phyloP scores from a whole-genome alignment of 192 early-diverging fungal genomes.

The Allomyces macrogynus region DNA sequence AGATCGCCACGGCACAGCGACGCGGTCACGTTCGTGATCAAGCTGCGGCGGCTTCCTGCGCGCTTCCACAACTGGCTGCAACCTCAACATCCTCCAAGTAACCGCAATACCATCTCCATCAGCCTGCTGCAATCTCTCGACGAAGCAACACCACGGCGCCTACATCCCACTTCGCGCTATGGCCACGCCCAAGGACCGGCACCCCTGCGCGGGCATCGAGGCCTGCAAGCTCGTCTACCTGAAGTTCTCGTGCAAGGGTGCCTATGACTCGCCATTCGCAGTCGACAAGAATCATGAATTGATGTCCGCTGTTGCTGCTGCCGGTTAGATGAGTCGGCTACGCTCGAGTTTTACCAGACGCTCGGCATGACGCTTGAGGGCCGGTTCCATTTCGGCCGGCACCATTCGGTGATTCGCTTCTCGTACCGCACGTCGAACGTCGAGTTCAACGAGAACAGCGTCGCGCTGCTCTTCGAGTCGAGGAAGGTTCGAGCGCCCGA shows the following conservation, averaged over 20 bases:
- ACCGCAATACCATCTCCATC: too few species aligned
- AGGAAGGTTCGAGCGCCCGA: too few species aligned
- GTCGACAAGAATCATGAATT: background rate
- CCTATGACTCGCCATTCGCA: background rate
- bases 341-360: background rate
- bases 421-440: background rate
- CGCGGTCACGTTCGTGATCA: too few species aligned
- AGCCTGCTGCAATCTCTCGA: too few species aligned
- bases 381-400: background rate
- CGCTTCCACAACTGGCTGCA: too few species aligned
- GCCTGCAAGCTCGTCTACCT: background rate
- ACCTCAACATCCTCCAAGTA: too few species aligned
- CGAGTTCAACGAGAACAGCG: background rate
- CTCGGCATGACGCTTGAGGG: background rate
- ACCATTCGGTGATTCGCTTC: background rate
- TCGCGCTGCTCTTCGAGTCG: background rate
- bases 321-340: background rate
- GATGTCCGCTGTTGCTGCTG: background rate
- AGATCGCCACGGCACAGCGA: too few species aligned
- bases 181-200: background rate
- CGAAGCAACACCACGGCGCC: too few species aligned
- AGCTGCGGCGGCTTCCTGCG: too few species aligned
- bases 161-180: background rate
- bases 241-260: background rate
- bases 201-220: background rate